Evolutionary conservation across 352 stramenopile genomes (phyloP), one percentile per base, ranked within the genome.

Genomic region (Globisporangium middletonii): DNA sequence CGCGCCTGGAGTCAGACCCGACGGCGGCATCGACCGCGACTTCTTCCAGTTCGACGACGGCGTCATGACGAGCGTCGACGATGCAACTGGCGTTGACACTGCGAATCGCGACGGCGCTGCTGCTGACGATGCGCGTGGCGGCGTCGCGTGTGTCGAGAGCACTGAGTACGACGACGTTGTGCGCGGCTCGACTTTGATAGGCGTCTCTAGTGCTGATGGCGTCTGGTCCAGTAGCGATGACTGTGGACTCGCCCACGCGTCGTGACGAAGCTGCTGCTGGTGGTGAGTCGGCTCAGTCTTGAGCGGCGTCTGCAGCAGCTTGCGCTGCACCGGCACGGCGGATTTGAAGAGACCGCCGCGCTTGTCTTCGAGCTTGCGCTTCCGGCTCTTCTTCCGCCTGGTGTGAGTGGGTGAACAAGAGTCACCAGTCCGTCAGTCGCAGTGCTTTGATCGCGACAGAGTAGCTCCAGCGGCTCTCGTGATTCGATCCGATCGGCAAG

Each of bases 251-350:
- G 33, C 28, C 44, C 42, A 16, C 27, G 35, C 6, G 7, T 62
- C 48, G 19, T 64, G 50, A 28, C 53, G 53, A 4, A 55, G 58
- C 18, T 72, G 68, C 18, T 73, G 62, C 2, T 71, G 75, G 18
- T 63, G 81, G 53, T 67, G 66, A 13, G 57, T 53, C 3, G 67
- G 57, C 3, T 53, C 58, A 8, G 63, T 55, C 45, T 89, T 91
- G 2, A 87, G 65, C n/a, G 79, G 82, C 0, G 82, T 89, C 27
- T 89, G 79, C 50, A 92, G 58, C 26, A 92, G 59, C 64, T 89
- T 92, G 11, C 82, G 75, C 61, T 92, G 82, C 4, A 89, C 79
- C 26, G 68, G 71, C 23, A 57, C 62, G 3, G 68, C 65, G 11
- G 57, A 49, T 16, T 55, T 59, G 45, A 71, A 74, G 18, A 53